phyloP scores from a whole-genome alignment of 129 eudicot genomes.

The Pittosporum tobira region DNA sequence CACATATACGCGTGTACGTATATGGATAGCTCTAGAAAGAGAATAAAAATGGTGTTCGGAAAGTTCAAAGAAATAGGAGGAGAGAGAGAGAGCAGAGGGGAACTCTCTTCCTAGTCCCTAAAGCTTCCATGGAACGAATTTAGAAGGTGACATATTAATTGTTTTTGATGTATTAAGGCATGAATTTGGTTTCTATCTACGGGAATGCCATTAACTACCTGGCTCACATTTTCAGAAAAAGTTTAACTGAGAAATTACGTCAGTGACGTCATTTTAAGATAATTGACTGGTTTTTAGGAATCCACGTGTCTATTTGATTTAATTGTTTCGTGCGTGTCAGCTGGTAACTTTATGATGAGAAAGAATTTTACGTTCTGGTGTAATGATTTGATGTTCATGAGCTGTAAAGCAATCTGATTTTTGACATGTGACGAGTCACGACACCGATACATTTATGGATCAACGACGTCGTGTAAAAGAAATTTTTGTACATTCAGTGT shows the following conservation, averaged over 20 bases:
- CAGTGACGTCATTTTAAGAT: background rate
- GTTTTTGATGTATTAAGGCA: background rate
- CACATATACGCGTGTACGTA: constrained; percentile 6
- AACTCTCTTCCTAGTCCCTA: constrained; percentile 21
- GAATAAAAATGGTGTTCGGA: constrained; percentile 16
- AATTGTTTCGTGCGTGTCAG: background rate
- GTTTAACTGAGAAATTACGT: background rate
- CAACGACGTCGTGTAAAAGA: too few species aligned
- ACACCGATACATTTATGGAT: background rate
- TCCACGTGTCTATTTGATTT: background rate
- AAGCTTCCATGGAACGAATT: constrained; percentile 15
- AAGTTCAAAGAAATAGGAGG: constrained; percentile 21
- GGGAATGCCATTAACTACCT: background rate
- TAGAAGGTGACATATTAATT: background rate
- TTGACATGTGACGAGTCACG: background rate
- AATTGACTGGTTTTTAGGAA: background rate
- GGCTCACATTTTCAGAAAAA: background rate
- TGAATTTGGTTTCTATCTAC: background rate
- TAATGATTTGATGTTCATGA: background rate
- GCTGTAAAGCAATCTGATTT: background rate
- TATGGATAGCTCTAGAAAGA: constrained; percentile 17
- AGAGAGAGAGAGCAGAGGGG: constrained; percentile 20
- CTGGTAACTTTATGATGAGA: background rate
- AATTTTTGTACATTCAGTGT: too few species aligned
- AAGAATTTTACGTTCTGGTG: background rate